phyloP scores from a whole-genome alignment of 352 stramenopile species.

The Phytophthora capsici region DNA sequence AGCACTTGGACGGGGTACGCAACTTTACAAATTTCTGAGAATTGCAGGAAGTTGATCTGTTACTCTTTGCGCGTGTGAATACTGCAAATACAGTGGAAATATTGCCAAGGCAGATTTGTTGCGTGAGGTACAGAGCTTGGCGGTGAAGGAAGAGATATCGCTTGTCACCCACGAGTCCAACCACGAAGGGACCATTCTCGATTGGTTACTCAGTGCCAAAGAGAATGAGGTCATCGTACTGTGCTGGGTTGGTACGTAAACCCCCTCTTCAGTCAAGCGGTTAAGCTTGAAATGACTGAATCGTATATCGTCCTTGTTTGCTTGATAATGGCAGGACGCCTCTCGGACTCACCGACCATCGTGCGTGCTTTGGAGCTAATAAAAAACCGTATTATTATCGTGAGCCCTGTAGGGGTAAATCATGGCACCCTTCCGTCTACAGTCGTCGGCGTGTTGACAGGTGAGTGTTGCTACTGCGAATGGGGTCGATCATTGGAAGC shows the following conservation, averaged over 20 bases:
- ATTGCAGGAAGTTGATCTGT: neutral
- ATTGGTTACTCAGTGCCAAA: slow-evolving; percentile 34
- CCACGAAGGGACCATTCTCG: slow-evolving; percentile 30
- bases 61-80: neutral
- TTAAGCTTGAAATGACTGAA: too few relatives aligned
- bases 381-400: slow-evolving; percentile 37
- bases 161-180: slow-evolving; percentile 31
- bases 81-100: slow-evolving; percentile 2
- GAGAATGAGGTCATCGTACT: slow-evolving; percentile 40
- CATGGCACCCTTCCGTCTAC: slow-evolving; percentile 38
- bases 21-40: neutral
- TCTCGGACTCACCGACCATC: slow-evolving; percentile 43
- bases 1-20: slow-evolving; percentile 22
- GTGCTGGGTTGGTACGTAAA: slow-evolving; percentile 47
- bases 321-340: slow-evolving; percentile 15
- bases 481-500: neutral
- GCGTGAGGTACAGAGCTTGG: slow-evolving; percentile 22
- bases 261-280: too few relatives aligned
- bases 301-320: too few relatives aligned
- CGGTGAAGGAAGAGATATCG: slow-evolving; percentile 21
- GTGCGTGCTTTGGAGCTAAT: slow-evolving; percentile 41
- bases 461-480: slow-evolving; percentile 16
- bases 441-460: slow-evolving; percentile 46
- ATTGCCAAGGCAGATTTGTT: slow-evolving; percentile 22
- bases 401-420: slow-evolving; percentile 41